Percentiles rank a stretch among this genome's conserved stretches.
Conservation (phyloP, 2,329 filamentous ascomycete genomes). For the Sordariomycetes sp. region DNA sequence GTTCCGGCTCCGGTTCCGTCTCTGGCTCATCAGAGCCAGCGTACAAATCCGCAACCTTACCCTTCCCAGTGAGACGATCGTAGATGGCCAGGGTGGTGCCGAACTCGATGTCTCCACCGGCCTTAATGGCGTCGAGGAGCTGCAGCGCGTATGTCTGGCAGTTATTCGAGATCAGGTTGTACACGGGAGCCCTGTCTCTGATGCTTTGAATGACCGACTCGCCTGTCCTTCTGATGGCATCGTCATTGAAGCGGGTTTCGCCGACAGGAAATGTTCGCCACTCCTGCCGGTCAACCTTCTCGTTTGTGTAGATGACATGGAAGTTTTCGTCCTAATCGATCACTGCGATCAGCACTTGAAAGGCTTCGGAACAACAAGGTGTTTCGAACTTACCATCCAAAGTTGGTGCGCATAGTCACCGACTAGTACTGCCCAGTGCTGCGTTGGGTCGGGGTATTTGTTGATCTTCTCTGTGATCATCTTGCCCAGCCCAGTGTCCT, state of each 20-base stretch:
- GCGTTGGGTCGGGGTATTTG: conserved; percentile 47
- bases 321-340: conserved; percentile 39
- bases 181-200: conserved; percentile 35
- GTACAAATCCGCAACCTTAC: conserved; percentile 44
- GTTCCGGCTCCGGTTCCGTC: conserved; percentile 5
- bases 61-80: conserved; percentile 36
- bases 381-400: conserved; percentile 40
- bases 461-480: conserved; percentile 46
- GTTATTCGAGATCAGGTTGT: conserved; percentile 52
- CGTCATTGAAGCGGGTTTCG: conserved; percentile 44
- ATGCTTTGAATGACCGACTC: conserved; percentile 42
- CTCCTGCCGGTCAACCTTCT: conserved; percentile 30
- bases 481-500: conserved; percentile 44
- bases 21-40: conserved; percentile 10
- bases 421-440: conserved; percentile 51
- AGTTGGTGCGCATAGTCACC: conserved; percentile 46
- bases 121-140: conserved; percentile 44
- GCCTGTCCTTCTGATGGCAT: conserved; percentile 38
- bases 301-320: conserved; percentile 48
- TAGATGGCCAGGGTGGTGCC: conserved; percentile 45
- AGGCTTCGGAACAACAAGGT: background rate
- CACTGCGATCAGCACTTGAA: background rate
- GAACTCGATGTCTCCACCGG: conserved; percentile 39
- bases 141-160: conserved; percentile 48
- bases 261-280: conserved; percentile 44